These are phyloP conservation scores for Davidsoniella australis DNA, from an alignment of 2,329 filamentous ascomycete genomes.

Conservation along the genomic window DNA sequence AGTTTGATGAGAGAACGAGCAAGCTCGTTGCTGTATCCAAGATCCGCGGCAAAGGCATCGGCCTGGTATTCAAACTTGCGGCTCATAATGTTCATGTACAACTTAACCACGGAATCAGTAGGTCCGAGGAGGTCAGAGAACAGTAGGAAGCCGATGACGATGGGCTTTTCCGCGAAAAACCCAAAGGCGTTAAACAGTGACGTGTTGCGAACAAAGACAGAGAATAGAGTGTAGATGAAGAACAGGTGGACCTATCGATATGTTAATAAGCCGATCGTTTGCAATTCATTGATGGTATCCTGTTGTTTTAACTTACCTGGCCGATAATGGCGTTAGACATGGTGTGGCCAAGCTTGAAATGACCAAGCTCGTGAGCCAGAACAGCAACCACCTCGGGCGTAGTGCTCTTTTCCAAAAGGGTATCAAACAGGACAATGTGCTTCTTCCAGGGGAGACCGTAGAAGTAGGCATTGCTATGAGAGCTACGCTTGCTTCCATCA, in stretches of 20 bases:
- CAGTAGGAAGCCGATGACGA: slow-evolving; percentile 91
- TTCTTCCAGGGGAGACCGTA: slow-evolving; percentile 98
- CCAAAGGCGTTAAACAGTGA: slow-evolving; percentile 86
- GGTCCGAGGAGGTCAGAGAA: slow-evolving; percentile 94
- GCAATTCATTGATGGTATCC: too few relatives aligned
- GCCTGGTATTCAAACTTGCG: slow-evolving; percentile 93
- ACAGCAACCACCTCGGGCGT: slow-evolving; percentile 88
- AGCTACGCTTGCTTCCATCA: slow-evolving; percentile 72
- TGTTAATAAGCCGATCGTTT: too few relatives aligned
- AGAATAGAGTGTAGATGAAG: slow-evolving; percentile 93
- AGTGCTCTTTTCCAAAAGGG: slow-evolving; percentile 86
- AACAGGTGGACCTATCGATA: slow-evolving; percentile 63
- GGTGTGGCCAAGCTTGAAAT: slow-evolving; percentile 94
- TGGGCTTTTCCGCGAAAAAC: slow-evolving; percentile 66
- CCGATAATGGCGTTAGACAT: slow-evolving; percentile 21
- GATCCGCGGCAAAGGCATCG: slow-evolving; percentile 68
- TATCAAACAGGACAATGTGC: slow-evolving; percentile 99
- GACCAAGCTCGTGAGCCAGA: slow-evolving; percentile 84
- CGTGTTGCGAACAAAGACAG: slow-evolving; percentile 88
- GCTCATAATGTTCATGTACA: slow-evolving; percentile 89
- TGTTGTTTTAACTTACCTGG: slow-evolving; percentile 51
- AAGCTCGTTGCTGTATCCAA: slow-evolving; percentile 72
- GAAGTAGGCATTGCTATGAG: slow-evolving; percentile 86
- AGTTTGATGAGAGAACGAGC: slow-evolving; percentile 86
- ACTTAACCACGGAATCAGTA: slow-evolving; percentile 86